These are phyloP conservation scores for Flaveria floridana DNA, from an alignment of 140 eudicot genomes.

Conservation along the genomic window DNA sequence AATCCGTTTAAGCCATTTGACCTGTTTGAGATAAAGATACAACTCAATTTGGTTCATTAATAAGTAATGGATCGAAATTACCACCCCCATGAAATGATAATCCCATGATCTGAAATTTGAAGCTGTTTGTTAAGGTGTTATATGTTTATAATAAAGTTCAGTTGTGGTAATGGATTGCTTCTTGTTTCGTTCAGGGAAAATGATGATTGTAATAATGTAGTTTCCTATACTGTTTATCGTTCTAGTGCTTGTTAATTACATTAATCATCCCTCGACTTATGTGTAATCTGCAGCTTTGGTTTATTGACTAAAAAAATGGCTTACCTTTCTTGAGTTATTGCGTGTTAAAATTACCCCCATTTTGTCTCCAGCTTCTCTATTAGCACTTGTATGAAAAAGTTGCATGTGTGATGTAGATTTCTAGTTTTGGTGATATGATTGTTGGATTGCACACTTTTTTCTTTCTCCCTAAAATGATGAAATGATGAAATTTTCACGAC, in stretches of 20 bases:
- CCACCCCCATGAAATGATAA: not conserved
- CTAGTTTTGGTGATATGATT: not conserved
- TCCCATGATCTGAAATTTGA: not conserved
- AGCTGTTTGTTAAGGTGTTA: not conserved
- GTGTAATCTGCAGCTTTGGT: constrained; percentile 1
- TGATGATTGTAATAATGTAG: not conserved
- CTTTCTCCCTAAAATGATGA: not conserved
- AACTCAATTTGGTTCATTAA: not conserved
- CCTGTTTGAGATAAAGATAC: not conserved
- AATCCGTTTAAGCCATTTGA: not conserved
- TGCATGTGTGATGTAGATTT: not conserved
- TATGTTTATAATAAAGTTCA: not conserved
- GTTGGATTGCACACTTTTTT: not conserved
- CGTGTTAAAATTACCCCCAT: not conserved
- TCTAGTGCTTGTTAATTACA: constrained; percentile 1
- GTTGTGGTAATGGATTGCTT: not conserved
- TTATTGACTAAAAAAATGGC: not conserved
- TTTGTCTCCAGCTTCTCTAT: not conserved
- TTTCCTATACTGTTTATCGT: not conserved
- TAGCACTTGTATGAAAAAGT: not conserved
- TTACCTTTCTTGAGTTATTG: not conserved
- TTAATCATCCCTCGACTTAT: not conserved
- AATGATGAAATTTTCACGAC: not conserved
- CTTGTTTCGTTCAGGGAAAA: not conserved
- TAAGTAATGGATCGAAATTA: not conserved